Evolutionary conservation across 2,329 filamentous ascomycete genomes (phyloP).

Genomic region (Ceratocystis colombiana): DNA sequence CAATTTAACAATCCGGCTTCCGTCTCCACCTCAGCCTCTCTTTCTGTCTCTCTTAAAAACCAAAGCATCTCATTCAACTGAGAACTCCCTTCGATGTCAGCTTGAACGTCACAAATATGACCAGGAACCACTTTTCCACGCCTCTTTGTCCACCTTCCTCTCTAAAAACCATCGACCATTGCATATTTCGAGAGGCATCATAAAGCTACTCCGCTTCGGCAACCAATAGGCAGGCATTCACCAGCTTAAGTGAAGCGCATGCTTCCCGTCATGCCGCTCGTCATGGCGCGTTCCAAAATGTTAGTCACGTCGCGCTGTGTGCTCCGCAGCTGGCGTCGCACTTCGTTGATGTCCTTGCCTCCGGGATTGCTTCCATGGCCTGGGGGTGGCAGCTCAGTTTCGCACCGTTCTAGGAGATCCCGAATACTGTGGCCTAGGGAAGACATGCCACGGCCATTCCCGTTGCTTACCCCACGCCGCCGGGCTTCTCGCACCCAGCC

Average conservation of each 20-base stretch:
- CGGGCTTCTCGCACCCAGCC: slow-evolving; percentile 43
- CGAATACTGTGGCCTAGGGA: slow-evolving; percentile 36
- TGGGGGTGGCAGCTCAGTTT: slow-evolving; percentile 37
- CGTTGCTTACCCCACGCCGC: slow-evolving; percentile 35
- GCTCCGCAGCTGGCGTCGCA: slow-evolving; percentile 37
- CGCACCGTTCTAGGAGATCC: slow-evolving; percentile 44
- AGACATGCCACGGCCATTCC: slow-evolving; percentile 28
- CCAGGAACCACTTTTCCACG: slow-evolving; percentile 6
- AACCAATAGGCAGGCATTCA: neutral
- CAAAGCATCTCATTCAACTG: neutral
- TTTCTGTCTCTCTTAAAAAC: neutral
- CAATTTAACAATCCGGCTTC: neutral
- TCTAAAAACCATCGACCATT: neutral
- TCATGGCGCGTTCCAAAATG: slow-evolving; percentile 34
- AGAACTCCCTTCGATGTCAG: too few relatives aligned
- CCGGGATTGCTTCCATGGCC: slow-evolving; percentile 38
- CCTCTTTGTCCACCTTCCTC: neutral
- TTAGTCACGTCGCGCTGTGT: slow-evolving; percentile 39
- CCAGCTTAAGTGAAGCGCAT: slow-evolving; percentile 38
- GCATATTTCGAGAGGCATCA: neutral
- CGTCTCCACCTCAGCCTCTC: neutral
- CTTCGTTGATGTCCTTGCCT: slow-evolving; percentile 38
- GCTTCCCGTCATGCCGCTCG: slow-evolving; percentile 34
- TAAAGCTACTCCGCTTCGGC: neutral
- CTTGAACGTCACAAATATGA: neutral